A percentile compares a stretch with the other conserved stretches of the same genome.
phyloP scores from a whole-genome alignment of 352 stramenopile genomes.

The Phytophthora hybrid region DNA sequence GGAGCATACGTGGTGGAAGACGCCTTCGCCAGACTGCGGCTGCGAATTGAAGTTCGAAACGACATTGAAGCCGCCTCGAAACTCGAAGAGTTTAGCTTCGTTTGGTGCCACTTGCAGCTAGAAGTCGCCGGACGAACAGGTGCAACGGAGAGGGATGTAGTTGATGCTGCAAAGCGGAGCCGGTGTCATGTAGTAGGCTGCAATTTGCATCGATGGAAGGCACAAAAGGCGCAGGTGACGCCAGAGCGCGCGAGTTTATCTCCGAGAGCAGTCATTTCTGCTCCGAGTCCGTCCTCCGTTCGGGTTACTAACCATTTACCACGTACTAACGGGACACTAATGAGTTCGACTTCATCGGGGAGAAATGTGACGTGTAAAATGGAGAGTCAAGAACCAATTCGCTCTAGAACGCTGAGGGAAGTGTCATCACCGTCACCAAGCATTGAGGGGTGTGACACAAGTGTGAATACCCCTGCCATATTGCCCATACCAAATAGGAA shows the following conservation, averaged over 20 bases:
- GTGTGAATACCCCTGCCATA: background rate
- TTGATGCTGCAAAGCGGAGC: constrained; percentile 39
- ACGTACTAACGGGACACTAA: background rate
- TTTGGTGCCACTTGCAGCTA: constrained; percentile 55
- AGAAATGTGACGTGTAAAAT: background rate
- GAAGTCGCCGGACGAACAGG: background rate
- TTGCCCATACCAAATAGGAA: constrained; percentile 21
- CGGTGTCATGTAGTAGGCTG: constrained; percentile 69
- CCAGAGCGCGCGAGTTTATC: background rate
- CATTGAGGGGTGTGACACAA: background rate
- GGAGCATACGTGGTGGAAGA: constrained; percentile 46
- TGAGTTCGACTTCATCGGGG: background rate
- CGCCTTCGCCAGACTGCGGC: constrained; percentile 47
- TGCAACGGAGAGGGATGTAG: constrained; percentile 16
- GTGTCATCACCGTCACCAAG: background rate
- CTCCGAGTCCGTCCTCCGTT: background rate
- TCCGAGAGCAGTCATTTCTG: background rate
- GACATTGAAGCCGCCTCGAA: constrained; percentile 13
- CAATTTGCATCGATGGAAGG: constrained; percentile 45
- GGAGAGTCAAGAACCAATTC: background rate
- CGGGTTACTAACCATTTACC: background rate
- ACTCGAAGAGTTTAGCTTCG: constrained; percentile 55
- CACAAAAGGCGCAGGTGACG: background rate
- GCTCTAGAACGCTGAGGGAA: background rate
- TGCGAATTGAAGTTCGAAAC: constrained; percentile 45